Evolutionary conservation across 441 rosid species (phyloP), one percentile per base, ranked within the genome.

Genomic region (Hypseocharis bilobata): DNA sequence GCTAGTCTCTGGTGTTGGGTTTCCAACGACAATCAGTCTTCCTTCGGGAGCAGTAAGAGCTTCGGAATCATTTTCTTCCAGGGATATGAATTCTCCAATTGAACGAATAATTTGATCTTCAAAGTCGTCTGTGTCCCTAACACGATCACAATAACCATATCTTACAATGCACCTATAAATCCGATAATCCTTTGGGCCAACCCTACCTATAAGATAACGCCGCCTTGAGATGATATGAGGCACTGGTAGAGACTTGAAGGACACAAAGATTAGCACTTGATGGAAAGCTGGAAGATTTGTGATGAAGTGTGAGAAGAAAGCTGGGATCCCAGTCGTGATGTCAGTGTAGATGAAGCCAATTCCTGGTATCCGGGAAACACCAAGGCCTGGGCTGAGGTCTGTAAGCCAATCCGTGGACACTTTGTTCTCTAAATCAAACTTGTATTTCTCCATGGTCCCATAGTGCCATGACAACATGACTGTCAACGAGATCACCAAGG

Each of bases 281-380:
- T 85, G 88, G 38, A 77, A 87, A n/a, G 89, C 87, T 0, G 89
- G 89, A 65, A 87, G 78, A 62, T 87, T 85, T 0, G 82, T 80
- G 60, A 84, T 72, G 71, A 87, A 85, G 70, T 81, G 93, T 14
- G 90, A 84, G 80, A 87, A 85, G 76, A 84, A 82, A 61, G 86
- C 82, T 0, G 93, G 90, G 71, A 87, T 79, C 69, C 88, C 90
- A 6, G 82, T 69, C 27, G 80, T 83, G 23, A 85, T 73, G 59
- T 87, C 84, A 0, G 85, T 75, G 74, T 84, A 66, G 66, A 85
- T 70, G 61, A 85, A 77, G 61, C 87, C 90, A 36, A 87, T 84
- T 66, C 88, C 88, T 0, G 86, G 78, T 16, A 85, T 85, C 74
- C 88, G 72, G 36, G 85, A 78, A 77, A 84, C 81, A 40, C 87